Percentiles rank a stretch among this genome's conserved stretches.
Conservation (phyloP, 108 stramenopile species). For the Nitzschia sp. region DNA sequence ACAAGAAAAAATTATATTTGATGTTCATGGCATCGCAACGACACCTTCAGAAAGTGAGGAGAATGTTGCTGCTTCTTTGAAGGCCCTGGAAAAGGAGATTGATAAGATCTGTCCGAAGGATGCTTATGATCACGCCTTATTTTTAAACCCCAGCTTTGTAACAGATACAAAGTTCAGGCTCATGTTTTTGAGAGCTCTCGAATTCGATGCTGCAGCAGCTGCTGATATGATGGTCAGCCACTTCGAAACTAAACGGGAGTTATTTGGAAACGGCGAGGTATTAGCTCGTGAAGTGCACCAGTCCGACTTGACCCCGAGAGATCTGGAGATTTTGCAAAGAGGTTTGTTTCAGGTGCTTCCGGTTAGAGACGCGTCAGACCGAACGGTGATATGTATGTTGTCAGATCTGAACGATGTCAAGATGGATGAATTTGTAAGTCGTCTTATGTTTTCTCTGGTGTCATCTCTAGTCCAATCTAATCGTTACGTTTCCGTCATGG, state of each 20-base stretch:
- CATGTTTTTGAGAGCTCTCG: constrained; percentile 41
- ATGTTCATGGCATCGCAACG: constrained; percentile 23
- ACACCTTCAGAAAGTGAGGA: not conserved
- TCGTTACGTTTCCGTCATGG: too few relatives aligned
- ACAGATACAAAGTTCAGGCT: constrained; percentile 26
- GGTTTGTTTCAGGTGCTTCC: constrained; percentile 3
- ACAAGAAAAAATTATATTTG: constrained; percentile 12
- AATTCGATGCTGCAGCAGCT: constrained; percentile 36
- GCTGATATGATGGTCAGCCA: constrained; percentile 32
- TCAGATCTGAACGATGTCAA: too few relatives aligned
- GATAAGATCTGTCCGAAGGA: constrained; percentile 8
- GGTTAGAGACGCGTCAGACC: constrained; percentile 1
- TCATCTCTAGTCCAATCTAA: too few relatives aligned
- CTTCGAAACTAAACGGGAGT: constrained; percentile 35
- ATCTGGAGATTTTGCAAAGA: not conserved
- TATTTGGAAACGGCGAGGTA: constrained; percentile 34
- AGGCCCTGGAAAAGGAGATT: not conserved
- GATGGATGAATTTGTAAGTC: not conserved
- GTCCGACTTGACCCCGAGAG: constrained; percentile 2
- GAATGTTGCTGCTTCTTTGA: not conserved
- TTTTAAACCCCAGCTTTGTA: constrained; percentile 35
- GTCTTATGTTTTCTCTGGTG: not conserved
- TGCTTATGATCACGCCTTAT: constrained; percentile 22
- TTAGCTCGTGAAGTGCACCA: not conserved
- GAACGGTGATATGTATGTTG: not conserved